These are phyloP conservation scores for Penicillium nucicola DNA, from an alignment of 495 filamentous ascomycete genomes.

Conservation along the genomic window DNA sequence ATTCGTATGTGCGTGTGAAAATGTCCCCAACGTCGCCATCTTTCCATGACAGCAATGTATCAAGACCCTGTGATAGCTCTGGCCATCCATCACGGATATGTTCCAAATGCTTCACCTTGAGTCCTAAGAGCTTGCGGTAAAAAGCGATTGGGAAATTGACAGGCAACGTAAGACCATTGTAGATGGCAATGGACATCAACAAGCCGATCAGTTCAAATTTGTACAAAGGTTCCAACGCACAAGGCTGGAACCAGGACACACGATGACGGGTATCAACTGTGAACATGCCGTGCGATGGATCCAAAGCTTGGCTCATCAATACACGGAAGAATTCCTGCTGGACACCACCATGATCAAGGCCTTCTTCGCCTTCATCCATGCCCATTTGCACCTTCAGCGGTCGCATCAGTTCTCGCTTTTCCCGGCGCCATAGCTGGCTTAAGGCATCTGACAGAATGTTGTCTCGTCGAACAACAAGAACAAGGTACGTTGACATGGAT, in stretches of 20 bases:
- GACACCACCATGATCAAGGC: conserved; percentile 89
- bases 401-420: conserved; percentile 75
- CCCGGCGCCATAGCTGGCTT: conserved; percentile 82
- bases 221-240: conserved; percentile 74
- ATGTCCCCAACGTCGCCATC: conserved; percentile 78
- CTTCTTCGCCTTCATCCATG: conserved; percentile 77
- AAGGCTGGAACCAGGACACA: conserved; percentile 84
- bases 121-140: conserved; percentile 74
- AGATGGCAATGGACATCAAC: conserved; percentile 85
- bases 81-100: conserved; percentile 89
- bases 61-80: conserved; percentile 68
- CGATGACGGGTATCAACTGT: conserved; percentile 68
- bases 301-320: conserved; percentile 70
- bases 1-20: conserved; percentile 79
- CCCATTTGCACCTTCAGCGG: conserved; percentile 88
- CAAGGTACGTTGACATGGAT: conserved; percentile 67
- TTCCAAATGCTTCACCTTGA: conserved; percentile 60
- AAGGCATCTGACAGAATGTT: conserved; percentile 74
- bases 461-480: conserved; percentile 71
- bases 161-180: conserved; percentile 88
- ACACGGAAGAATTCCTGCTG: conserved; percentile 94
- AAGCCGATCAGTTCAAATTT: conserved; percentile 88
- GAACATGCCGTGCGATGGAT: conserved; percentile 75
- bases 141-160: conserved; percentile 81
- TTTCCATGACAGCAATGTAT: conserved; percentile 67